These are phyloP conservation scores for Yarrowia sp. DNA, from an alignment of 805 yeast species.

Conservation along the genomic window DNA sequence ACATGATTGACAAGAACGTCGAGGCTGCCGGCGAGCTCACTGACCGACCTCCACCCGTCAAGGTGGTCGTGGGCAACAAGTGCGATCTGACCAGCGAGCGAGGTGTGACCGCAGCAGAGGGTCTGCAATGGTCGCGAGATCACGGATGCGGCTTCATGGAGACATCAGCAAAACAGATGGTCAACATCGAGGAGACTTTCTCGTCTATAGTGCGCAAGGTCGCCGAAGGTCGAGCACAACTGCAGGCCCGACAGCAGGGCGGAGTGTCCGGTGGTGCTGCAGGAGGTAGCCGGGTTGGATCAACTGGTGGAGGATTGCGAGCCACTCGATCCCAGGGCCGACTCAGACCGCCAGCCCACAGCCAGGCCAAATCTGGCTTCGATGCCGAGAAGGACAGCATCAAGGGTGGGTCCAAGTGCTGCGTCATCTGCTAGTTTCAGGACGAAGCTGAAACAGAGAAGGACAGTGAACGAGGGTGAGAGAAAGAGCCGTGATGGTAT, in stretches of 20 bases:
- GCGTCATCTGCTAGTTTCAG: constrained; percentile 2
- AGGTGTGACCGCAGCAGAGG: constrained; percentile 54
- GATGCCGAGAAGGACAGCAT: constrained; percentile 15
- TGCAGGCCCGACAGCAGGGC: constrained; percentile 14
- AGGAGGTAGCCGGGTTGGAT: not conserved
- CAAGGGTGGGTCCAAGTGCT: constrained; percentile 23
- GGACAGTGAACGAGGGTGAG: not conserved
- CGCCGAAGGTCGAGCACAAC: constrained; percentile 34
- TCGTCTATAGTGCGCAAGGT: constrained; percentile 61
- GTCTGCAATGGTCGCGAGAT: constrained; percentile 53
- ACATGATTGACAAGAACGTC: constrained; percentile 55
- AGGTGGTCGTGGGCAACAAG: constrained; percentile 67
- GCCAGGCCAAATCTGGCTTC: constrained; percentile 11
- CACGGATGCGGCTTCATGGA: constrained; percentile 74
- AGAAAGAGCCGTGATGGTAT: constrained; percentile 10
- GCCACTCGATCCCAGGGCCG: constrained; percentile 15
- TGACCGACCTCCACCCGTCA: constrained; percentile 51
- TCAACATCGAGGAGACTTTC: constrained; percentile 78
- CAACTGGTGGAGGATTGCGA: not conserved
- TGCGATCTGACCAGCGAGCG: constrained; percentile 58
- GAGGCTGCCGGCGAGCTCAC: constrained; percentile 53
- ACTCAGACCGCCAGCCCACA: constrained; percentile 8
- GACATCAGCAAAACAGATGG: constrained; percentile 82
- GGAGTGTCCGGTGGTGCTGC: not conserved
- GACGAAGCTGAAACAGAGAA: not conserved